Percentiles rank a stretch among this genome's conserved stretches.
Conservation (phyloP, 345 rosid genomes). For the Trapa incisa region DNA sequence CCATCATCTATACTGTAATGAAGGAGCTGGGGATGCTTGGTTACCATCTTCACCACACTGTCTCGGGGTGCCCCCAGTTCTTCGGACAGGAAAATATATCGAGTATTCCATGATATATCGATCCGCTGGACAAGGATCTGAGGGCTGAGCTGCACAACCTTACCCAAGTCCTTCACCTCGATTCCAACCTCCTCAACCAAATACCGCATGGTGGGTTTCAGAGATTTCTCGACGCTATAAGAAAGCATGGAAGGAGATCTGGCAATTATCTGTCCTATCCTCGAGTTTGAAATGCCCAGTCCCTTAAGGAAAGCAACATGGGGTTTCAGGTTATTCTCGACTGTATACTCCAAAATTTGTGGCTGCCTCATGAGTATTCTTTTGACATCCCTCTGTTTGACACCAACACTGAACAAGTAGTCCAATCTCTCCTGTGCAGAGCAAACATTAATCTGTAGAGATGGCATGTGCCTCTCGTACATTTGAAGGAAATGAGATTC, state of each 20-base stretch:
- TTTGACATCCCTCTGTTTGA: constrained; percentile 71
- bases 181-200: constrained; percentile 96
- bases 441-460: constrained; percentile 57
- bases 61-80: constrained; percentile 91
- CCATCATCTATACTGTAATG: constrained; percentile 93
- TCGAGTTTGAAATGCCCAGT: constrained; percentile 70
- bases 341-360: constrained; percentile 76
- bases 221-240: constrained; percentile 78
- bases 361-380: constrained; percentile 89
- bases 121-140: constrained; percentile 91
- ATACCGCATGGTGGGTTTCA: constrained; percentile 86
- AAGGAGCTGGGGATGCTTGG: constrained; percentile 85
- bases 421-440: constrained; percentile 86
- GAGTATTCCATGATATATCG: constrained; percentile 86
- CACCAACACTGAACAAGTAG: constrained; percentile 76
- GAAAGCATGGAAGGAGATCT: constrained; percentile 67
- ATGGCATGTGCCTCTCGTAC: constrained; percentile 82
- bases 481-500: constrained; percentile 82
- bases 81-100: constrained; percentile 72
- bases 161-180: constrained; percentile 53
- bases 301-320: constrained; percentile 66
- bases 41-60: constrained; percentile 83
- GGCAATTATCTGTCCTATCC: constrained; percentile 77
- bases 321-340: constrained; percentile 69
- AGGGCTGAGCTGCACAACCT: constrained; percentile 92